These are phyloP conservation scores for Aureobasidium melanogenum DNA, from an alignment of 2,329 filamentous ascomycete genomes.

Conservation along the genomic window DNA sequence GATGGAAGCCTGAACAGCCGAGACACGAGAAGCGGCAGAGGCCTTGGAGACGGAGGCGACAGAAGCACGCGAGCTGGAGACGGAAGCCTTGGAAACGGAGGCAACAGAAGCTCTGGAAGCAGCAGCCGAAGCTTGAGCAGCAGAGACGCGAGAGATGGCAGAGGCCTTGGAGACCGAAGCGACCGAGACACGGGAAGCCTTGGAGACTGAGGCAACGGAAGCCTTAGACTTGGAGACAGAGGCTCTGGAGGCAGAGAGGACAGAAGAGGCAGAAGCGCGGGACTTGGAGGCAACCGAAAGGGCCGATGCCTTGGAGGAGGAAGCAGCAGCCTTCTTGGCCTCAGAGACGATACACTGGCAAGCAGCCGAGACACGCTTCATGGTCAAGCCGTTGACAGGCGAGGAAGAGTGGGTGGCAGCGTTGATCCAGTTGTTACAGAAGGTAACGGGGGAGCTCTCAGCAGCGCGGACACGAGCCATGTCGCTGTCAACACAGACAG, in stretches of 20 bases:
- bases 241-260: constrained; percentile 1
- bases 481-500: constrained; percentile 6
- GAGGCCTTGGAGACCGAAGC: constrained; percentile 8
- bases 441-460: neutral
- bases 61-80: neutral
- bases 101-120: neutral
- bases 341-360: constrained; percentile 10
- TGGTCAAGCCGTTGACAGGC: constrained; percentile 3
- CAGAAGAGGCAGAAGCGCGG: neutral
- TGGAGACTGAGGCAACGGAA: neutral
- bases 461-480: constrained; percentile 5
- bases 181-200: constrained; percentile 5
- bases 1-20: neutral
- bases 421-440: constrained; percentile 6
- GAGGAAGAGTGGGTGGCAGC: constrained; percentile 2
- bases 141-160: neutral
- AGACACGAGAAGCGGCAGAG: neutral
- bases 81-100: neutral
- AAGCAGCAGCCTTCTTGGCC: constrained; percentile 9
- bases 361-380: constrained; percentile 12
- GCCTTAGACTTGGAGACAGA: constrained; percentile 8
- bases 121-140: neutral
- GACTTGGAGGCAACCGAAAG: neutral
- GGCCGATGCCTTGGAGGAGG: constrained; percentile 1
- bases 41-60: neutral